Evolutionary conservation across 2,329 filamentous ascomycete genomes (phyloP).

Genomic region (Podosphaera aphanis): DNA sequence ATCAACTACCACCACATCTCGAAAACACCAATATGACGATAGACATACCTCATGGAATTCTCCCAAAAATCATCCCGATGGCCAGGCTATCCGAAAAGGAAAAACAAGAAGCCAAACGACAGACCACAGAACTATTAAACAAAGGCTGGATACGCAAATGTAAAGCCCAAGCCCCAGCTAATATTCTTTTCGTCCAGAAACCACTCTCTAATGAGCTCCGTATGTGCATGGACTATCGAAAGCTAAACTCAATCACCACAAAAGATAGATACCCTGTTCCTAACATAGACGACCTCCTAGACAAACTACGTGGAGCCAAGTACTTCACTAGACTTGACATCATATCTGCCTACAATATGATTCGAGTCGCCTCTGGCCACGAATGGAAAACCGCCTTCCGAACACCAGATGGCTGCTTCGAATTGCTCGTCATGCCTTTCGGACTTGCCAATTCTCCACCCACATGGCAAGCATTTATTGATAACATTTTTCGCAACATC

Average conservation of each 20-base stretch:
- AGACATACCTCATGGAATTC: background rate
- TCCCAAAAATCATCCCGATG: background rate
- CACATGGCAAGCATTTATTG: constrained; percentile 1
- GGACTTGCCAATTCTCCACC: constrained; percentile 1
- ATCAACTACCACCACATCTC: background rate
- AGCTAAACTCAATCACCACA: background rate
- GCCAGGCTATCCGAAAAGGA: background rate
- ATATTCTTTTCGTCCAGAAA: no score
- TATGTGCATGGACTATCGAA: background rate
- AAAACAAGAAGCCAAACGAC: background rate
- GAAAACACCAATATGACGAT: background rate
- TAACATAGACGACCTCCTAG: background rate
- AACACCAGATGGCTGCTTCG: background rate
- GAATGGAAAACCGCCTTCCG: constrained; percentile 1
- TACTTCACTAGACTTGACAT: constrained; percentile 1
- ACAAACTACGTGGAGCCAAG: no score
- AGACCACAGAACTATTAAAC: no score
- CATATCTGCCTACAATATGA: constrained; percentile 1
- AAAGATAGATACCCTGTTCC: constrained; percentile 1
- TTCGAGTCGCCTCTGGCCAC: background rate
- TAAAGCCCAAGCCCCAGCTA: background rate
- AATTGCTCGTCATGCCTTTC: constrained; percentile 2
- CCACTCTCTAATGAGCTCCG: background rate
- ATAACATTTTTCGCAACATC: background rate
- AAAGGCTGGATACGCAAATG: background rate